These are phyloP conservation scores for Globisporangium barbulae DNA, from an alignment of 352 stramenopile genomes.

Conservation along the genomic window DNA sequence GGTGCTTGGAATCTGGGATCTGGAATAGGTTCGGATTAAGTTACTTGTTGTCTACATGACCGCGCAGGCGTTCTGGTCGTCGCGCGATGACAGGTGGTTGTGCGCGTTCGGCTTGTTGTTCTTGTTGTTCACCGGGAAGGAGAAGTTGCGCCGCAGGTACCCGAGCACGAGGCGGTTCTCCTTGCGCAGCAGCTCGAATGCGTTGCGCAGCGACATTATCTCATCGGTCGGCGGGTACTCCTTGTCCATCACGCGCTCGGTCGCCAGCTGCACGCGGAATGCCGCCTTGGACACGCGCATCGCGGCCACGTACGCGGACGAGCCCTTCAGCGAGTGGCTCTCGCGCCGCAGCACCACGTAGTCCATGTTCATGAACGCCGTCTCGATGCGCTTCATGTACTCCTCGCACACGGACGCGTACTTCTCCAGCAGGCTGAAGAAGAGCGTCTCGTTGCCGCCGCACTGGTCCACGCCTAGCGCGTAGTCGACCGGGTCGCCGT, in stretches of 20 bases:
- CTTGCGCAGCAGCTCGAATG: conserved; percentile 60
- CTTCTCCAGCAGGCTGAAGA: conserved; percentile 79
- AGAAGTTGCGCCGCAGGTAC: conserved; percentile 83
- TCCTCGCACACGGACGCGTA: conserved; percentile 68
- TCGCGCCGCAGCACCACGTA: conserved; percentile 67
- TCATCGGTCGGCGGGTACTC: conserved; percentile 30
- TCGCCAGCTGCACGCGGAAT: conserved; percentile 76
- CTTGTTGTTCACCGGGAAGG: conserved; percentile 45
- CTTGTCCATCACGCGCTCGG: conserved; percentile 71
- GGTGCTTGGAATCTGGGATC: not conserved
- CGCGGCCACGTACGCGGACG: conserved; percentile 78
- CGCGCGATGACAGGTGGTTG: conserved; percentile 26
- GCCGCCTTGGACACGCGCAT: conserved; percentile 81
- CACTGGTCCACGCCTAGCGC: conserved; percentile 78
- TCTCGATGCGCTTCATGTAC: conserved; percentile 77
- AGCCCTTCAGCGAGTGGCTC: conserved; percentile 87
- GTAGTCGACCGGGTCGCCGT: conserved; percentile 80
- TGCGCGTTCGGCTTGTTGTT: conserved; percentile 23
- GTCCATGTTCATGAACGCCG: conserved; percentile 45
- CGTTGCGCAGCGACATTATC: conserved; percentile 33
- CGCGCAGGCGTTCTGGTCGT: conserved; percentile 56
- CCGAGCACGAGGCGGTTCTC: conserved; percentile 73
- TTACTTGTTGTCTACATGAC: conserved; percentile 34
- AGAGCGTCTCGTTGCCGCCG: conserved; percentile 77
- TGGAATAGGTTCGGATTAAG: conserved; percentile 17